Conservation (phyloP, 2,329 filamentous ascomycete genomes). For the Botrytis medusae region DNA sequence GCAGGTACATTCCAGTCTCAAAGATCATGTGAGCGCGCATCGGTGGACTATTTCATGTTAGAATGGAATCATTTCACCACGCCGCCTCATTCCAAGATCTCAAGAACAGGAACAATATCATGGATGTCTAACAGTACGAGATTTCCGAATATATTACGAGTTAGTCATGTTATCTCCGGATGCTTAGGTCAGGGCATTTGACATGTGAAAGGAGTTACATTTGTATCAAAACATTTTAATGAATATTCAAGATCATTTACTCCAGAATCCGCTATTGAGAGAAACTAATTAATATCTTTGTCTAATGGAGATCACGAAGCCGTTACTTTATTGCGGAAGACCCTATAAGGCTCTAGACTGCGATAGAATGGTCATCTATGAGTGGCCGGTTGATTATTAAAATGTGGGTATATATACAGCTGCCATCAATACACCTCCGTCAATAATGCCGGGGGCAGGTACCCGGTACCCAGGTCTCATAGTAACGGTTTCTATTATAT, state of each 20-base stretch:
- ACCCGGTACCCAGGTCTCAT: background rate
- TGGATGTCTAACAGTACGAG: background rate
- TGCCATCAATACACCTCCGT: background rate
- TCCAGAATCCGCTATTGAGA: background rate
- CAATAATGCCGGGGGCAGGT: background rate
- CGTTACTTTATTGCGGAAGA: no score
- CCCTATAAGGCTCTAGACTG: no score
- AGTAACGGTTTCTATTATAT: background rate
- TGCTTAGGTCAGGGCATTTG: background rate
- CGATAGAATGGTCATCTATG: background rate
- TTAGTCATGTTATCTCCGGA: no score
- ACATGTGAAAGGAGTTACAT: background rate
- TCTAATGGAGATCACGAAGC: background rate
- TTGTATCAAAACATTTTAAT: background rate
- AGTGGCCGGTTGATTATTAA: background rate
- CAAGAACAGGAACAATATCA: background rate
- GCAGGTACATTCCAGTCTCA: background rate
- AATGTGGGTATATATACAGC: background rate
- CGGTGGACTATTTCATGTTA: background rate
- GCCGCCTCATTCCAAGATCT: fast-evolving
- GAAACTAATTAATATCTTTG: background rate
- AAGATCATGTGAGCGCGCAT: background rate
- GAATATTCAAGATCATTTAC: background rate
- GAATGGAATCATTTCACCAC: background rate
- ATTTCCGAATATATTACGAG: background rate